These are phyloP conservation scores for Phellopilus nigrolimitatus DNA, from an alignment of 1,284 basidiomycete genomes.

Conservation along the genomic window DNA sequence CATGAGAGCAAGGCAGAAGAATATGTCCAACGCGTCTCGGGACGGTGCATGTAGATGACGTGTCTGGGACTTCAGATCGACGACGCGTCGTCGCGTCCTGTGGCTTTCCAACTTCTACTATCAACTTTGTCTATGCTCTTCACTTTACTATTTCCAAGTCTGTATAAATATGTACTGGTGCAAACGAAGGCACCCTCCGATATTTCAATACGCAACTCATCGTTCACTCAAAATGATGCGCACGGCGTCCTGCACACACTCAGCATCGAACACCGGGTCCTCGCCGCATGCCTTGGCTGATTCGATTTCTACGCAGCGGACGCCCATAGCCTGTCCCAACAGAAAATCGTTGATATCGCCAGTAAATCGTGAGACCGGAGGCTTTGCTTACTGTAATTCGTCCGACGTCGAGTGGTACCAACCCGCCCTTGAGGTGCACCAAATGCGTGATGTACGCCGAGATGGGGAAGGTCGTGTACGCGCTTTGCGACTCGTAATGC, in stretches of 20 bases:
- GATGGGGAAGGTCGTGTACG: constrained; percentile 57
- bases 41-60: too few relatives aligned
- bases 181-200: too few relatives aligned
- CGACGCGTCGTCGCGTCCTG: too few relatives aligned
- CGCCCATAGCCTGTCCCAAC: constrained; percentile 46
- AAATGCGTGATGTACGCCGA: constrained; percentile 83
- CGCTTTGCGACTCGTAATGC: constrained; percentile 46
- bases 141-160: too few relatives aligned
- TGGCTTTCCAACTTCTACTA: too few relatives aligned
- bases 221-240: constrained; percentile 37
- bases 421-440: constrained; percentile 65
- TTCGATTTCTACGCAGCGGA: constrained; percentile 49
- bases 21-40: too few relatives aligned
- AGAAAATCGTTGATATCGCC: constrained; percentile 18
- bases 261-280: constrained; percentile 46
- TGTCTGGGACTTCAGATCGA: too few relatives aligned
- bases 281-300: constrained; percentile 23
- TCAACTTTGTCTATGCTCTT: too few relatives aligned
- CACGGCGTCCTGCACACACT: constrained; percentile 45
- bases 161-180: too few relatives aligned
- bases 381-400: constrained; percentile 53
- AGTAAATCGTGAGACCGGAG: background rate
- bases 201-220: too few relatives aligned
- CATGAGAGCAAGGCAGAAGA: too few relatives aligned
- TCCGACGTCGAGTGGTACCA: constrained; percentile 56